Conservation (phyloP, 768 basidiomycete genomes). For the Atractiella rhizophila region DNA sequence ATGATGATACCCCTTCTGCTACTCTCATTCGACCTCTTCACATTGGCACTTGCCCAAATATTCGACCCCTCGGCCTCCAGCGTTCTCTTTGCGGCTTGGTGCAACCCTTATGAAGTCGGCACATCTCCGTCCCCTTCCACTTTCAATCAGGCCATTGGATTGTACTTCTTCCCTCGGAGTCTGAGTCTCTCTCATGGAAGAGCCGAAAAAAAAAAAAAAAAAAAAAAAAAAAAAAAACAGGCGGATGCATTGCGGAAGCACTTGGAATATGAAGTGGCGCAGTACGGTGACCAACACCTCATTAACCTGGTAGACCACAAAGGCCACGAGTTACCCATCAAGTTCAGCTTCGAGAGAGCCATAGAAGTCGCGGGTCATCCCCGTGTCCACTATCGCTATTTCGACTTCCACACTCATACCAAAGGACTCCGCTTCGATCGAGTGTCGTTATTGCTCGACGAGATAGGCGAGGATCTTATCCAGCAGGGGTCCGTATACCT, state of each 20-base stretch:
- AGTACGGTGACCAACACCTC: slow-evolving; percentile 53
- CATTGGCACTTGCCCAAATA: too few species aligned
- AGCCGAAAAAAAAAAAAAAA: too few species aligned
- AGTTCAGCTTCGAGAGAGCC: slow-evolving; percentile 74
- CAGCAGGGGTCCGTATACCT: slow-evolving; percentile 40
- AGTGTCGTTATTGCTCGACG: slow-evolving; percentile 54
- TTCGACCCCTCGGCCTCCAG: too few species aligned
- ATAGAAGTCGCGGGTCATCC: slow-evolving; percentile 38
- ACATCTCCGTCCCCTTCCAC: too few species aligned
- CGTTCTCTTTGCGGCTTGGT: too few species aligned
- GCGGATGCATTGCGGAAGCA: slow-evolving; percentile 45
- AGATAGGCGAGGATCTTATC: slow-evolving; percentile 41
- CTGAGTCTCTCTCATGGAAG: too few species aligned
- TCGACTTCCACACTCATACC: slow-evolving; percentile 93
- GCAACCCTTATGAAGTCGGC: too few species aligned
- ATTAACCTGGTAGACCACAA: slow-evolving; percentile 86
- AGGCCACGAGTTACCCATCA: slow-evolving; percentile 74
- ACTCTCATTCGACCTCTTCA: too few species aligned
- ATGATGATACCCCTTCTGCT: too few species aligned
- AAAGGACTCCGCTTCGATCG: slow-evolving; percentile 85
- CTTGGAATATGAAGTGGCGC: slow-evolving; percentile 40
- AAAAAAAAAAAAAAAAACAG: too few species aligned
- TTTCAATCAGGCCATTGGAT: too few species aligned
- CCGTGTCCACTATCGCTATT: slow-evolving; percentile 66
- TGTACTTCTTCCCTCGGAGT: too few species aligned